These are phyloP conservation scores for Suillus lakei DNA, from an alignment of 768 basidiomycete genomes.

Conservation along the genomic window DNA sequence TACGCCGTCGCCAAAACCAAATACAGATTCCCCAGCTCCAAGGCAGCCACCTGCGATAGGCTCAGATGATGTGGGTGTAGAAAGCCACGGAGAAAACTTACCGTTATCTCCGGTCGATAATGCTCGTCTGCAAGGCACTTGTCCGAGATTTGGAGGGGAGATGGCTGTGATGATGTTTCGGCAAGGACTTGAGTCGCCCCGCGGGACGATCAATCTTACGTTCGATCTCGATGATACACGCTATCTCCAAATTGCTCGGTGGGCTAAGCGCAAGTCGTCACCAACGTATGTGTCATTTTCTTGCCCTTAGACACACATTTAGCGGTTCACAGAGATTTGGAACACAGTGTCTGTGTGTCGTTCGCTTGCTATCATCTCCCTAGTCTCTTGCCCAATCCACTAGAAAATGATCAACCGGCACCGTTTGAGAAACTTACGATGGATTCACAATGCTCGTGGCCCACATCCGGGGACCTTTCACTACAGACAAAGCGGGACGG, in stretches of 20 bases:
- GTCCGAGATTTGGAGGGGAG: conserved; percentile 17
- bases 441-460: conserved; percentile 48
- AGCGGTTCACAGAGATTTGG: conserved; percentile 34
- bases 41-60: not conserved
- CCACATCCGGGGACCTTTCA: conserved; percentile 31
- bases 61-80: not conserved
- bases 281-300: conserved; percentile 35
- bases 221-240: conserved; percentile 35
- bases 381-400: conserved; percentile 23
- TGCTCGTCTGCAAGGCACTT: not conserved
- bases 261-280: conserved; percentile 39
- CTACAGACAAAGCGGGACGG: conserved; percentile 15
- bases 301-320: not conserved
- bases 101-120: not conserved
- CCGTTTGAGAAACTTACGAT: conserved; percentile 27
- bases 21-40: not conserved
- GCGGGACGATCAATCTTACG: conserved; percentile 20
- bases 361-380: conserved; percentile 48
- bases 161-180: conserved; percentile 25
- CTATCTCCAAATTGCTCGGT: conserved; percentile 35
- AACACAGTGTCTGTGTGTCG: conserved; percentile 46
- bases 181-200: conserved; percentile 22
- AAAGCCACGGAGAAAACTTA: not conserved
- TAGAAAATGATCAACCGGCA: conserved; percentile 17
- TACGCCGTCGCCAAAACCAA: not conserved